phyloP scores from a whole-genome alignment of 495 filamentous ascomycete genomes.

The Penicillium coffeae region DNA sequence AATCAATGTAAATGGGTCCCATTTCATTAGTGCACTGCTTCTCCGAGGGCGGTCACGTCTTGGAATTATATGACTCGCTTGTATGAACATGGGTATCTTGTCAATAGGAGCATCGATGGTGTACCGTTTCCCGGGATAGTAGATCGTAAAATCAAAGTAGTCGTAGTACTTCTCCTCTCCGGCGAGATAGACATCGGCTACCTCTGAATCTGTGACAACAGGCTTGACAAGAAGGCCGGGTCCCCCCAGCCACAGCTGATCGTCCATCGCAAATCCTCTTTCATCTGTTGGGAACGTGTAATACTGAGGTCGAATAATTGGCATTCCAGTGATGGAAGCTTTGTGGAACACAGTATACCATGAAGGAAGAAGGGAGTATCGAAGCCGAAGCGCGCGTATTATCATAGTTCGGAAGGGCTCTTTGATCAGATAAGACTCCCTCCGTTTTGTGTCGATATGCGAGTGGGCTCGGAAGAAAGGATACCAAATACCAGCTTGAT shows the following conservation, averaged over 20 bases:
- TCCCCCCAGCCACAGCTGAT: conserved; percentile 85
- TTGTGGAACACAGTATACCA: conserved; percentile 99
- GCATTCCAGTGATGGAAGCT: conserved; percentile 74
- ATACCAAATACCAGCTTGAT: conserved; percentile 95
- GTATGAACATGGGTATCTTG: conserved; percentile 87
- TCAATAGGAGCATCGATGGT: conserved; percentile 74
- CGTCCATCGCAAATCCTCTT: conserved; percentile 78
- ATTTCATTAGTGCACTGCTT: conserved; percentile 83
- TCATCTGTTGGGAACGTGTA: conserved; percentile 86
- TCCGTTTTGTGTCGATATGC: conserved; percentile 92
- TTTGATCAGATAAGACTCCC: conserved; percentile 86
- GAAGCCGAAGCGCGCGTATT: conserved; percentile 76
- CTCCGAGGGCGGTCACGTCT: conserved; percentile 83
- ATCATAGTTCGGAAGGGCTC: conserved; percentile 85
- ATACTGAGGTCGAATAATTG: conserved; percentile 87
- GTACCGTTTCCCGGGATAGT: conserved; percentile 61
- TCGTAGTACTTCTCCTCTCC: conserved; percentile 88
- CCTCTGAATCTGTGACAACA: conserved; percentile 65
- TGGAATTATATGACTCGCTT: conserved; percentile 85
- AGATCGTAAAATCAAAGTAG: conserved; percentile 79
- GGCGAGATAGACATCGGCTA: conserved; percentile 76
- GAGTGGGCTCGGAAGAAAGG: conserved; percentile 98
- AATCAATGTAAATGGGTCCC: conserved; percentile 89
- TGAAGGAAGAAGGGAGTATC: conserved; percentile 83
- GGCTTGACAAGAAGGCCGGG: conserved; percentile 89